phyloP scores from a whole-genome alignment of 257 asterid species.

The Jacaranda mimosifolia region DNA sequence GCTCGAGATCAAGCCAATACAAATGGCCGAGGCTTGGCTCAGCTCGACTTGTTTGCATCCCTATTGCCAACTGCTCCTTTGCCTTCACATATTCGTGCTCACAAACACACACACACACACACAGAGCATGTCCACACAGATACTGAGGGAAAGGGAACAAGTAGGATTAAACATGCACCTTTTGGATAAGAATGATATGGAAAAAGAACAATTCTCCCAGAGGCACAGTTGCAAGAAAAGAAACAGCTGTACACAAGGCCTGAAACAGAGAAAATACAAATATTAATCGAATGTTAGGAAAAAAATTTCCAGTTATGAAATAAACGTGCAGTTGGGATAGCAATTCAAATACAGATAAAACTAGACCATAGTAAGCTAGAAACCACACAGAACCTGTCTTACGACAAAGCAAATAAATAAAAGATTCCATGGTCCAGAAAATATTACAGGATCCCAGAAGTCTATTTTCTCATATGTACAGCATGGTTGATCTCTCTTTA shows the following conservation, averaged over 20 bases:
- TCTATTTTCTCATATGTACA: background rate
- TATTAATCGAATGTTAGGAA: constrained; percentile 6
- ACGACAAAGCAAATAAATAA: too few relatives aligned
- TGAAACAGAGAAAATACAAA: constrained; percentile 46
- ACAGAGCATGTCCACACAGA: background rate
- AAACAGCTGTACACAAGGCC: constrained; percentile 88
- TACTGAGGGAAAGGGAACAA: background rate
- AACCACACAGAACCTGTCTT: too few relatives aligned
- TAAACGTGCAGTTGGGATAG: too few relatives aligned
- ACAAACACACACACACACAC: background rate
- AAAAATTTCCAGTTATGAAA: background rate
- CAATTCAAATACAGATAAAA: too few relatives aligned
- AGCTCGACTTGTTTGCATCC: too few relatives aligned
- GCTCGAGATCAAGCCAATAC: too few relatives aligned
- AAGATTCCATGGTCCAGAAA: background rate
- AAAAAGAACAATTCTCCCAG: constrained; percentile 92
- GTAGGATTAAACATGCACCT: constrained; percentile 51
- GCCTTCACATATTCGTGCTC: background rate
- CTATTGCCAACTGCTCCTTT: background rate
- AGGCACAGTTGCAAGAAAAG: constrained; percentile 88
- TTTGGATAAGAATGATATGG: constrained; percentile 90
- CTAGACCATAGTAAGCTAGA: too few relatives aligned
- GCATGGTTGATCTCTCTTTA: background rate
- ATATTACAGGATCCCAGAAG: background rate
- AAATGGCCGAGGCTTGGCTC: too few relatives aligned